These are phyloP conservation scores for Starmerella powellii DNA, from an alignment of 805 yeast genomes.

Conservation along the genomic window DNA sequence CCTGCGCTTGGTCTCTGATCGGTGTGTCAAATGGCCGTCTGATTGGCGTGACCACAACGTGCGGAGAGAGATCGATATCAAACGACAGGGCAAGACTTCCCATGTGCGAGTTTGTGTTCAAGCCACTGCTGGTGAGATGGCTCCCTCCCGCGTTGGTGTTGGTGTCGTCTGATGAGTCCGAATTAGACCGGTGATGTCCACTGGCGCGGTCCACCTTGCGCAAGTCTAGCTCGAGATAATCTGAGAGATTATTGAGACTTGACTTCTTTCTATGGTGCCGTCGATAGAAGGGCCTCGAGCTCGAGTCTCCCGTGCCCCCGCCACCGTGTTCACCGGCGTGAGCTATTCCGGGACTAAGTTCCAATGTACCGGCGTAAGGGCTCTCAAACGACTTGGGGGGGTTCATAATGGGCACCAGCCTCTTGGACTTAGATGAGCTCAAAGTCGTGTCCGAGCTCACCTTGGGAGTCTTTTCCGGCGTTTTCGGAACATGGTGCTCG, in stretches of 20 bases:
- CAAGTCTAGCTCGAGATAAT: slow-evolving; percentile 12
- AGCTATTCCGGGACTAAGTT: slow-evolving; percentile 10
- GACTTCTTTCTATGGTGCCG: slow-evolving; percentile 1
- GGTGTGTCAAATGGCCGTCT: slow-evolving; percentile 25
- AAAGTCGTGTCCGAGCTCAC: background rate
- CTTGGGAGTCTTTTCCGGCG: slow-evolving; percentile 4
- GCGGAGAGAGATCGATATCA: slow-evolving; percentile 13
- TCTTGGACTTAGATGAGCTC: background rate
- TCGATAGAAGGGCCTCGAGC: background rate
- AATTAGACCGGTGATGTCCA: slow-evolving; percentile 2
- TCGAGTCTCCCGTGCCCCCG: too few species aligned
- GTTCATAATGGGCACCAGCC: background rate
- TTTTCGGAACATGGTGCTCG: background rate
- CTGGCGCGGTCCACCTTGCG: background rate
- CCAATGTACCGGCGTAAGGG: slow-evolving; percentile 11
- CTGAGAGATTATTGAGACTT: slow-evolving; percentile 1
- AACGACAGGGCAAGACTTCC: slow-evolving; percentile 1
- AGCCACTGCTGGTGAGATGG: too few species aligned
- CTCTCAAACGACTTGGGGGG: slow-evolving; percentile 8
- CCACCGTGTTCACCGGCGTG: too few species aligned
- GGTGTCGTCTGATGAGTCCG: slow-evolving; percentile 7
- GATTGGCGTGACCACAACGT: slow-evolving; percentile 20
- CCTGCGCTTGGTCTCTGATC: slow-evolving; percentile 23
- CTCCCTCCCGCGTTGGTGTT: too few species aligned
- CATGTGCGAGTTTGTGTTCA: background rate